phyloP scores from a whole-genome alignment of 768 basidiomycete genomes.

The Rhodocollybia butyracea region DNA sequence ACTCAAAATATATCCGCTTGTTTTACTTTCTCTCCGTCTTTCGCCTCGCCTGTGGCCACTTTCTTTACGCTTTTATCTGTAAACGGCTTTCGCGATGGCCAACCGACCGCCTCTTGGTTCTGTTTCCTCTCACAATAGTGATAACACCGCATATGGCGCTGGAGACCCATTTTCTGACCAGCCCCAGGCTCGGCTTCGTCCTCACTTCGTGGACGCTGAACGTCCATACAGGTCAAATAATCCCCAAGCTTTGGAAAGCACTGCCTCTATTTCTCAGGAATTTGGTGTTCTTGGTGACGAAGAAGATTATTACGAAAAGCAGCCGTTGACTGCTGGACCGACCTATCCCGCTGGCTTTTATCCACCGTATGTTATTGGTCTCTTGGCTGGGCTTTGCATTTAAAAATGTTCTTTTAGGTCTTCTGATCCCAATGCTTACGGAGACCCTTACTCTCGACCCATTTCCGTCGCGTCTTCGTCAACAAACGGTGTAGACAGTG shows the following conservation, averaged over 20 bases:
- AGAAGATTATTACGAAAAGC: conserved; percentile 75
- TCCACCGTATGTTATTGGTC: conserved; percentile 58
- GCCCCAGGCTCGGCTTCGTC: conserved; percentile 55
- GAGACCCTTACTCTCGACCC: conserved; percentile 65
- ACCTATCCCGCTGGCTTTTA: conserved; percentile 63
- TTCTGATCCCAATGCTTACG: conserved; percentile 57
- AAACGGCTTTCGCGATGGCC: conserved; percentile 31
- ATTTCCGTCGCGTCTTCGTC: conserved; percentile 49
- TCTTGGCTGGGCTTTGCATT: conserved; percentile 1
- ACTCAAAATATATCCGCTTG: neutral
- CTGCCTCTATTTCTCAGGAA: conserved; percentile 50
- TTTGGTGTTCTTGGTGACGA: conserved; percentile 51
- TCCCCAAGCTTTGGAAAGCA: conserved; percentile 55
- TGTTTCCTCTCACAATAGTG: conserved; percentile 22
- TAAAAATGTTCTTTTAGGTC: conserved; percentile 27
- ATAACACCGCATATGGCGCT: conserved; percentile 26
- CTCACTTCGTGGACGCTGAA: conserved; percentile 59
- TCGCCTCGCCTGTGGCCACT: neutral
- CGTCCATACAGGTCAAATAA: conserved; percentile 34
- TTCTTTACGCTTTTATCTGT: neutral
- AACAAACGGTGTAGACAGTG: conserved; percentile 55
- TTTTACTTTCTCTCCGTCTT: neutral
- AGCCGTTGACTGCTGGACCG: conserved; percentile 63
- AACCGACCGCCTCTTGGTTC: conserved; percentile 35
- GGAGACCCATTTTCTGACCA: conserved; percentile 79